A percentile compares a stretch with the other conserved stretches of the same genome.
phyloP scores from a whole-genome alignment of 106 monocot species.

The Dendrobium nobile region DNA sequence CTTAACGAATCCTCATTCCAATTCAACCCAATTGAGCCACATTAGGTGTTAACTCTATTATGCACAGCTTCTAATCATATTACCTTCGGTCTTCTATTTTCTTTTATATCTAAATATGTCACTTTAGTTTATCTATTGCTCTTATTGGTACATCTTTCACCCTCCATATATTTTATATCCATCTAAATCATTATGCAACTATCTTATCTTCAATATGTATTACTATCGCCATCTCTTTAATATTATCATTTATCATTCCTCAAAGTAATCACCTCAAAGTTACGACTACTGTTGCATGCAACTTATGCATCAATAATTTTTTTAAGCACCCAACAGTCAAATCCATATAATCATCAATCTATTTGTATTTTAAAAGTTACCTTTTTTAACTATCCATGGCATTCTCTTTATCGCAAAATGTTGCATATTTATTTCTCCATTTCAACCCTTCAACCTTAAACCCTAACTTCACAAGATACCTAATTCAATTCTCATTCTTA shows the following conservation, averaged over 20 bases:
- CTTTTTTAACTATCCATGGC: no score
- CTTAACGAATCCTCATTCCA: background rate
- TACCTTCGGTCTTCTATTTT: no score
- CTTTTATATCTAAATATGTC: background rate
- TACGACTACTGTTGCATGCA: background rate
- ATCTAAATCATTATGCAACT: background rate
- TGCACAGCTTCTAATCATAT: no score
- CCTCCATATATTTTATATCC: background rate
- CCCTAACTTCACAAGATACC: no score
- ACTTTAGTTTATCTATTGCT: background rate
- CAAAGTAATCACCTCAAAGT: background rate
- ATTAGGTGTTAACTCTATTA: background rate
- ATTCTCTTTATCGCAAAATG: no score
- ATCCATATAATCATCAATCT: no score
- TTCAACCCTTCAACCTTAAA: no score
- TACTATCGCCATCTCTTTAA: background rate
- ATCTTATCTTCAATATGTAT: background rate
- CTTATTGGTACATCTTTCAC: background rate
- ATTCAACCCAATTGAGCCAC: background rate
- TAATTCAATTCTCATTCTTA: no score
- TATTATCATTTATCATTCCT: background rate
- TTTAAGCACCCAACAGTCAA: background rate
- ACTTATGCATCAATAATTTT: background rate
- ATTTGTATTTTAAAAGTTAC: no score
- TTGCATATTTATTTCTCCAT: no score